These are phyloP conservation scores for Solanum piurae DNA, from an alignment of 257 asterid genomes.

Conservation along the genomic window DNA sequence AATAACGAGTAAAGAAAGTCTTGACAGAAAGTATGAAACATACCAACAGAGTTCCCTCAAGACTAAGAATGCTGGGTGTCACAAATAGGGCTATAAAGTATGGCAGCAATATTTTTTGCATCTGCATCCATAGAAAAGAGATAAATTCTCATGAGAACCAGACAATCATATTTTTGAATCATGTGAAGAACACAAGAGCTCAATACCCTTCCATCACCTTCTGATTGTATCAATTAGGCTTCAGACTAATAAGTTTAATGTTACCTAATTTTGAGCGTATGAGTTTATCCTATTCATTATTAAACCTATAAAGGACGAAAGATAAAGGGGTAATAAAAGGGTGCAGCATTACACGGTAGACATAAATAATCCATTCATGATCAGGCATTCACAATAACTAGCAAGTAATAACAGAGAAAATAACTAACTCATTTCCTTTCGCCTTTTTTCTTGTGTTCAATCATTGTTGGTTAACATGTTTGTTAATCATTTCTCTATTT, in stretches of 20 bases:
- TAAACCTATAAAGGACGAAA: not conserved
- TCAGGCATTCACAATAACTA: not conserved
- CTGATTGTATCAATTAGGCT: not conserved
- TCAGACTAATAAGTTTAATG: not conserved
- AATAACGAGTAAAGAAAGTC: not conserved
- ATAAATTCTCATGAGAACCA: not conserved
- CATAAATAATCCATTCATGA: not conserved
- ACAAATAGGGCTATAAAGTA: slow-evolving; percentile 67
- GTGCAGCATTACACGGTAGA: not conserved
- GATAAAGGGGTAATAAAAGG: too few relatives aligned
- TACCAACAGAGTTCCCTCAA: slow-evolving; percentile 91
- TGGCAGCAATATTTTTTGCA: slow-evolving; percentile 89
- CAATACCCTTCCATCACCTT: not conserved
- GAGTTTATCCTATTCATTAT: not conserved
- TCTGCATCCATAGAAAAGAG: slow-evolving; percentile 36
- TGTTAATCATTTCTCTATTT: not conserved
- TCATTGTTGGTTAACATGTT: not conserved
- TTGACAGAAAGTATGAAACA: not conserved
- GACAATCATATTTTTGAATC: not conserved
- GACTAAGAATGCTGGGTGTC: slow-evolving; percentile 87
- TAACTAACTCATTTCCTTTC: not conserved
- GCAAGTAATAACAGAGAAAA: not conserved
- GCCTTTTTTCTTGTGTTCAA: not conserved
- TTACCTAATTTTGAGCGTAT: not conserved
- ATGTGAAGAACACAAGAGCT: not conserved